Evolutionary conservation across 192 early-diverging fungal species (phyloP).

Genomic region (Powellomyces hirtus): DNA sequence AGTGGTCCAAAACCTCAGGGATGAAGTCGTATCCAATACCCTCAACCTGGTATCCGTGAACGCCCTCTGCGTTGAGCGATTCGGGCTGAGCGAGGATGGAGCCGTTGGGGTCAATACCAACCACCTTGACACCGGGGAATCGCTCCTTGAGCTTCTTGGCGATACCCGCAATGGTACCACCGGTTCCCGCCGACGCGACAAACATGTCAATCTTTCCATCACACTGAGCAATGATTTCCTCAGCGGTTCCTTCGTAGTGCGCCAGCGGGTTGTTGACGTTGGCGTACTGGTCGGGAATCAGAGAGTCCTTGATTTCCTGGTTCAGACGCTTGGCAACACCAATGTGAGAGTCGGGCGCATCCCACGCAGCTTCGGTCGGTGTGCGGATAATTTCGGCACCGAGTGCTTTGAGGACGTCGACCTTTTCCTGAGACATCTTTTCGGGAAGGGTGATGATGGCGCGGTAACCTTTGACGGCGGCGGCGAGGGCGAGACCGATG

Average conservation of each 20-base stretch:
- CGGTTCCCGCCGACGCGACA: constrained; percentile 93
- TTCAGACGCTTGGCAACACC: constrained; percentile 90
- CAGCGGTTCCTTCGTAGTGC: constrained; percentile 83
- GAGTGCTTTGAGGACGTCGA: constrained; percentile 95
- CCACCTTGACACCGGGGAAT: constrained; percentile 78
- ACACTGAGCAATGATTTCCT: constrained; percentile 62
- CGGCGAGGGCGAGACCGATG: constrained; percentile 94
- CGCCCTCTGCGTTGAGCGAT: constrained; percentile 65
- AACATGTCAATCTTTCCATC: constrained; percentile 94
- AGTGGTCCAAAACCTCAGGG: constrained; percentile 84
- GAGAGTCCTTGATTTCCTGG: constrained; percentile 91
- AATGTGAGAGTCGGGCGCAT: constrained; percentile 98
- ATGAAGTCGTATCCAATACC: constrained; percentile 99
- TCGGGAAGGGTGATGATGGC: constrained; percentile 98
- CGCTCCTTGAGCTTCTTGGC: constrained; percentile 95
- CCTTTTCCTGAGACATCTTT: constrained; percentile 99
- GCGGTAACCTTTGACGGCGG: constrained; percentile 98
- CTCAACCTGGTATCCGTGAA: constrained; percentile 86
- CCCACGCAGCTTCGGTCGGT: constrained; percentile 99
- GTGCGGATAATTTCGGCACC: constrained; percentile 98
- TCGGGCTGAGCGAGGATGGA: constrained; percentile 93
- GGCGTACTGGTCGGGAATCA: constrained; percentile 95
- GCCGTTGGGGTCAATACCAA: constrained; percentile 93
- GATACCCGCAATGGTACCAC: constrained; percentile 94
- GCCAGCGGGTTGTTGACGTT: constrained; percentile 98